Base-by-base conservation (phyloP, 441 rosid genomes). In the Gossypium aridum region DNA sequence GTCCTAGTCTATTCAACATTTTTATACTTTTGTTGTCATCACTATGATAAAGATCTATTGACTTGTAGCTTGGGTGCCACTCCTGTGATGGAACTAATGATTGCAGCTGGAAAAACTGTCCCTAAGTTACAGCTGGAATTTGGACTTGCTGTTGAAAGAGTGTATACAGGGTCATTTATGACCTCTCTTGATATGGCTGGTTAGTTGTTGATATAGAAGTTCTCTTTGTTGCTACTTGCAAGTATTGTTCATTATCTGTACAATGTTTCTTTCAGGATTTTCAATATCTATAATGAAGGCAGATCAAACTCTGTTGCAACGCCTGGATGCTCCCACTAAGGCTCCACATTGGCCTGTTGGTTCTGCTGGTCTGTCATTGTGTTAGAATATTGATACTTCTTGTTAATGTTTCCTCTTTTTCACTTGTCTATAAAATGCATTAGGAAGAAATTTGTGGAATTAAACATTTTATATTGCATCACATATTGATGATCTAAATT, bases 111-210 rank as follows among this genome's bases (percentile, higher is more conserved):
- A 78, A 93, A 93, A 83, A 92, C 96, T 31, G 96, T 93, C 75
- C 96, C 97, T 75, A 88, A 89, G 64, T 79, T 96, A 87, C 98
- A 96, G 86, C 82, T 96, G 78, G 96, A 93, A 75, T 97, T 93
- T 80, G 99, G 98, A 74, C 85, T 96, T 65, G 97, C 98, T 70
- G 96, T 93, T 78, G 97, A 96, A 80, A 92, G 99, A 87, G 99
- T 96, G 72, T 96, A 96, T 66, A 89, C 98, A 9, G 97, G 99
- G 70, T 86, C 94, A 81, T 93, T 96, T 83, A 91, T 93, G 98
- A 92, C 99, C 76, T 96, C 98, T 70, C 97, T 93, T 78, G 98
- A 96, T 73, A 93, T 96, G 99, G 94, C 97, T 82, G 99, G 99
- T 96, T 86, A 79, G 85, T 68, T 77, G 73, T 59, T 60, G 67